Base-by-base conservation (phyloP, 1,284 basidiomycete species). In the Naganishia liquefaciens region DNA sequence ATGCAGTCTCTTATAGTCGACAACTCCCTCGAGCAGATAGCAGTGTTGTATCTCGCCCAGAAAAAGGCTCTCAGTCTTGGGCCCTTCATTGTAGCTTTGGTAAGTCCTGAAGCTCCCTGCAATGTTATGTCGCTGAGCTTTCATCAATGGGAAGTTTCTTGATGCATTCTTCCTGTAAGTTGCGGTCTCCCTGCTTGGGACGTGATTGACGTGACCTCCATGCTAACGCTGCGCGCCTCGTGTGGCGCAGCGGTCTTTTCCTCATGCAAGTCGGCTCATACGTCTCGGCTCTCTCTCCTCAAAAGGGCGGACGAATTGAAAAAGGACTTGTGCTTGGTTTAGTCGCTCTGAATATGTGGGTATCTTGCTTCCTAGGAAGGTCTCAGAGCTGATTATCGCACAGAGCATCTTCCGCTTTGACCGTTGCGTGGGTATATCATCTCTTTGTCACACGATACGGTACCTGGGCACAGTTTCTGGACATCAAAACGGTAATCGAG, bases 161-260 rank as follows among this genome's bases (percentile, higher is more conserved):
- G 57, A 60, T 39, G 57, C 57, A 13, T 60, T 60, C 21, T 60
- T 60, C 28, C 57, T 60, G 57, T 60, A 2, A 28, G 57, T 50
- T 7, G 13, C 11, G 7, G 9, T 25, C 23, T 28, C 40, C 0
- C 21, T 13, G 6, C 54, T 6, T 21, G 15, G 7, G 27, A 1
- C 13, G 3, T 13, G 5, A 51, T 2, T 13, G 27, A 19, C 3
- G 15, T 4, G 17, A 44, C n/a, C n/a, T n/a, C 43, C 23, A 44
- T n/a, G 49, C 49, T 51, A 27, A 30, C 7, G 11, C 19, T n/a
- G n/a, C 11, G 42, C 2, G 15, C 23, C n/a, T 33, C 19, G 27
- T 21, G 39, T 15, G 3, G 13, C 19, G 7, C 23, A 60, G 57
- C 23, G 57, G 57, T 10, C 33, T 60, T 0, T 23, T 60, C 6